These are phyloP conservation scores for Magnaporthiopsis rhizophila DNA, from an alignment of 2,329 filamentous ascomycete genomes.

Conservation along the genomic window DNA sequence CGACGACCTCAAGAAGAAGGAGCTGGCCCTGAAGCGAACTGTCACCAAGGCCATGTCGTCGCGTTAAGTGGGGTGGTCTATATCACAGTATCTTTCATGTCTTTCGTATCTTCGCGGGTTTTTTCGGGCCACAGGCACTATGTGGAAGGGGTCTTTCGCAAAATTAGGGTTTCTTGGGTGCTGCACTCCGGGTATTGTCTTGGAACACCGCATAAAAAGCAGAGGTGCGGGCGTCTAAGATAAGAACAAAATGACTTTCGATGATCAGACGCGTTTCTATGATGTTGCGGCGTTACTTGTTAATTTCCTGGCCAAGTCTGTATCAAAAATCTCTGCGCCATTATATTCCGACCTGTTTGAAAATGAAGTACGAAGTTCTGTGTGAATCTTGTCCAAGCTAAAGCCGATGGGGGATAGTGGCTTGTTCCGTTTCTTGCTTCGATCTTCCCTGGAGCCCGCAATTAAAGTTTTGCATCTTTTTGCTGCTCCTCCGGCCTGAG, in stretches of 20 bases:
- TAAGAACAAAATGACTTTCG: neutral
- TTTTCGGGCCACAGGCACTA: neutral
- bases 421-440: too few relatives aligned
- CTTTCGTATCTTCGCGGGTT: constrained; percentile 4
- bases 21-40: constrained; percentile 92
- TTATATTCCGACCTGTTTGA: too few relatives aligned
- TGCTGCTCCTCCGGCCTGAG: too few relatives aligned
- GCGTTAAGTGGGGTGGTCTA: constrained; percentile 50
- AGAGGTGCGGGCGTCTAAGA: neutral
- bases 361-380: too few relatives aligned
- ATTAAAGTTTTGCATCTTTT: too few relatives aligned
- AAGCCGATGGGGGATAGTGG: too few relatives aligned
- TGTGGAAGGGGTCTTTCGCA: neutral
- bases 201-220: neutral
- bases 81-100: constrained; percentile 4
- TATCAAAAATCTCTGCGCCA: too few relatives aligned
- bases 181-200: neutral
- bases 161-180: neutral
- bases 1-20: constrained; percentile 99
- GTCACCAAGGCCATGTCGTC: constrained; percentile 98
- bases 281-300: neutral
- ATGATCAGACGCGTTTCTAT: neutral
- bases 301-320: too few relatives aligned
- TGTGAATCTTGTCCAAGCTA: too few relatives aligned
- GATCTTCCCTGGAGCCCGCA: too few relatives aligned